phyloP scores from a whole-genome alignment of 2,329 filamentous ascomycete species.

The Aspergillus fijiensis region DNA sequence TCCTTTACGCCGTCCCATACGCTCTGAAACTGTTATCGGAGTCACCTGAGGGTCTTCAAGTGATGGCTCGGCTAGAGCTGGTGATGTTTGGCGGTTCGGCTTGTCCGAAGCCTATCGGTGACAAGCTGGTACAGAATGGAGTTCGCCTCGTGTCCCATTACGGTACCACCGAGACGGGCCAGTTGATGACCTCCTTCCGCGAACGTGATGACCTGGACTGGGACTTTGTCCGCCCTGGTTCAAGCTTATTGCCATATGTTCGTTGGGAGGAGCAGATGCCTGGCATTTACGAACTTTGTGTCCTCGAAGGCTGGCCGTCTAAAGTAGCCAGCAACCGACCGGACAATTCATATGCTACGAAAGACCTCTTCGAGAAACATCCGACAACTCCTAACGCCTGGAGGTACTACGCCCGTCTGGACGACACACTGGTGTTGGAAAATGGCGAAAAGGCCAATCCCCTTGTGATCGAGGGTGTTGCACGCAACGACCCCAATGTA shows the following conservation, averaged over 20 bases:
- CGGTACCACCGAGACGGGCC: conserved; percentile 61
- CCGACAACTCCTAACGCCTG: conserved; percentile 45
- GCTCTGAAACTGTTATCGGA: conserved; percentile 63
- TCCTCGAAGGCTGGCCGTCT: conserved; percentile 38
- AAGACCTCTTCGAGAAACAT: conserved; percentile 49
- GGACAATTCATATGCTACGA: conserved; percentile 50
- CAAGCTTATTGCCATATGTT: conserved; percentile 44
- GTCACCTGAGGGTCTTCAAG: conserved; percentile 53
- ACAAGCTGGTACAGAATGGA: conserved; percentile 52
- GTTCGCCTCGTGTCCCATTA: conserved; percentile 59
- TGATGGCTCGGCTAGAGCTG: conserved; percentile 49
- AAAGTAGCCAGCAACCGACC: conserved; percentile 47
- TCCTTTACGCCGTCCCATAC: conserved; percentile 64
- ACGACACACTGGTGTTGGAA: conserved; percentile 49
- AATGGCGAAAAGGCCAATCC: conserved; percentile 54
- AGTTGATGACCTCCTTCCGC: conserved; percentile 62
- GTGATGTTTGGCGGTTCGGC: conserved; percentile 59
- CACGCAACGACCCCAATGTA: conserved; percentile 54
- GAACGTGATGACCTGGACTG: conserved; percentile 55
- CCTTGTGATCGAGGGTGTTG: conserved; percentile 52
- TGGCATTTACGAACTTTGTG: conserved; percentile 39
- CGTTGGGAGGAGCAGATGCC: conserved; percentile 36
- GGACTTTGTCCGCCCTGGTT: conserved; percentile 57
- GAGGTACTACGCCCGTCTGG: conserved; percentile 48
- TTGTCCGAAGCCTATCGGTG: conserved; percentile 60